Conservation (phyloP, 2,329 filamentous ascomycete species). For the Fusarium kyushuense region DNA sequence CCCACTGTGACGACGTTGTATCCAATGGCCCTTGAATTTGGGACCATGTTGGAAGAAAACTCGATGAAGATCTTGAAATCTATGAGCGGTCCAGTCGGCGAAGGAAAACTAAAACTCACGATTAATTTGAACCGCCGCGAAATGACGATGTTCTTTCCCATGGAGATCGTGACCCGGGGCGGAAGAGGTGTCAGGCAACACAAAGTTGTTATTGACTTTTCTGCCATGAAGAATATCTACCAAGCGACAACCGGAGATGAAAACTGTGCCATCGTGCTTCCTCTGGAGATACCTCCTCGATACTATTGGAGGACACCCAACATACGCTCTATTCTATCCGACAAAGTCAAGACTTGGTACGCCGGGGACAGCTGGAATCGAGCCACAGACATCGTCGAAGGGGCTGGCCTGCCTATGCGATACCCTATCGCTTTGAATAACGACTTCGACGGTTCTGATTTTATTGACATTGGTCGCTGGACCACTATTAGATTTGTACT, state of each 20-base stretch:
- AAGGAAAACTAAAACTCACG: slow-evolving; percentile 46
- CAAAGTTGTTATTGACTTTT: slow-evolving; percentile 60
- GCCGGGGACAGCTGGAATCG: slow-evolving; percentile 62
- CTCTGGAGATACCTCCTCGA: slow-evolving; percentile 61
- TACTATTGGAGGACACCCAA: slow-evolving; percentile 58
- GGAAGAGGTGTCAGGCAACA: slow-evolving; percentile 48
- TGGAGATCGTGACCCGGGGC: slow-evolving; percentile 27
- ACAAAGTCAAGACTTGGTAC: slow-evolving; percentile 54
- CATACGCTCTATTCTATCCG: slow-evolving; percentile 50
- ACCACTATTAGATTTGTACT: slow-evolving; percentile 65
- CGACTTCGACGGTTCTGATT: slow-evolving; percentile 50
- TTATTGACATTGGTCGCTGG: slow-evolving; percentile 69
- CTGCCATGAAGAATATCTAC: slow-evolving; percentile 60
- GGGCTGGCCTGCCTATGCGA: slow-evolving; percentile 49
- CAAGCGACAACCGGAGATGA: slow-evolving; percentile 45
- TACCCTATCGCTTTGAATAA: slow-evolving; percentile 57
- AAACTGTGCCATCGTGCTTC: slow-evolving; percentile 59
- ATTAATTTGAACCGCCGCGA: slow-evolving; percentile 48
- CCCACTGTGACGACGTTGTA: slow-evolving; percentile 56
- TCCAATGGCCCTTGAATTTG: slow-evolving; percentile 69
- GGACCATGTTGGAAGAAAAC: slow-evolving; percentile 65
- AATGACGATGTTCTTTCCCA: slow-evolving; percentile 51
- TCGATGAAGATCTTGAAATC: slow-evolving; percentile 70
- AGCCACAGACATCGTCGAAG: slow-evolving; percentile 59
- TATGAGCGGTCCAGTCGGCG: slow-evolving; percentile 17